phyloP scores from a whole-genome alignment of 345 rosid species.

The Laguncularia racemosa region DNA sequence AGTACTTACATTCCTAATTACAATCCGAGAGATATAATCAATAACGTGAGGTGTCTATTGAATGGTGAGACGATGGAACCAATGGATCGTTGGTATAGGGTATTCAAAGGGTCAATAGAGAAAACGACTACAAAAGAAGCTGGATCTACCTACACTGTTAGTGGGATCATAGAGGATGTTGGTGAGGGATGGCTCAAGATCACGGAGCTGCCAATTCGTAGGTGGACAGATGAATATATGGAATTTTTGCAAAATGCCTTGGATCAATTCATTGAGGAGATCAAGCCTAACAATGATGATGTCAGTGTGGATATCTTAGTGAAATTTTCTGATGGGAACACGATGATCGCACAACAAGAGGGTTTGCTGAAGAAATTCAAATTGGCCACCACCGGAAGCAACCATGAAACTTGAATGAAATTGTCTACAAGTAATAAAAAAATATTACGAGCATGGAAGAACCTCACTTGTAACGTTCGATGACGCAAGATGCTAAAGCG shows the following conservation, averaged over 20 bases:
- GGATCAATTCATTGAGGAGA: slow-evolving; percentile 57
- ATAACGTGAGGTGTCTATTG: slow-evolving; percentile 59
- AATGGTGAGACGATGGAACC: slow-evolving; percentile 72
- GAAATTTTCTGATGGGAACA: slow-evolving; percentile 44
- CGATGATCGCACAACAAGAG: slow-evolving; percentile 53
- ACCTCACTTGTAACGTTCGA: too few relatives aligned
- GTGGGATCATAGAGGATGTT: slow-evolving; percentile 62
- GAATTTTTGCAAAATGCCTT: slow-evolving; percentile 41
- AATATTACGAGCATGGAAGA: too few relatives aligned
- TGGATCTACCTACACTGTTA: slow-evolving; percentile 56
- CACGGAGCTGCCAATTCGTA: slow-evolving; percentile 78
- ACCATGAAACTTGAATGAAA: too few relatives aligned
- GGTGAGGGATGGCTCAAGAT: slow-evolving; percentile 54
- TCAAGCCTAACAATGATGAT: slow-evolving; percentile 31
- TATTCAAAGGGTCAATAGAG: slow-evolving; percentile 79
- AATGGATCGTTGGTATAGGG: slow-evolving; percentile 97
- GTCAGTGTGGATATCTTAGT: slow-evolving; percentile 39
- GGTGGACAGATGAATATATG: slow-evolving; percentile 87
- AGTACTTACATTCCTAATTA: slow-evolving; percentile 80
- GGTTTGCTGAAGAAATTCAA: slow-evolving; percentile 83
- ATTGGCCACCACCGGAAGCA: slow-evolving; percentile 54
- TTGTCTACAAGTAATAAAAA: too few relatives aligned
- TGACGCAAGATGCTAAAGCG: too few relatives aligned
- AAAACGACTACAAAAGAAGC: slow-evolving; percentile 61
- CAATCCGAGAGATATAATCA: slow-evolving; percentile 79